Percentiles rank a stretch among this genome's conserved stretches.
phyloP scores from a whole-genome alignment of 768 basidiomycete species.

The Macrolepiota albuminosa region DNA sequence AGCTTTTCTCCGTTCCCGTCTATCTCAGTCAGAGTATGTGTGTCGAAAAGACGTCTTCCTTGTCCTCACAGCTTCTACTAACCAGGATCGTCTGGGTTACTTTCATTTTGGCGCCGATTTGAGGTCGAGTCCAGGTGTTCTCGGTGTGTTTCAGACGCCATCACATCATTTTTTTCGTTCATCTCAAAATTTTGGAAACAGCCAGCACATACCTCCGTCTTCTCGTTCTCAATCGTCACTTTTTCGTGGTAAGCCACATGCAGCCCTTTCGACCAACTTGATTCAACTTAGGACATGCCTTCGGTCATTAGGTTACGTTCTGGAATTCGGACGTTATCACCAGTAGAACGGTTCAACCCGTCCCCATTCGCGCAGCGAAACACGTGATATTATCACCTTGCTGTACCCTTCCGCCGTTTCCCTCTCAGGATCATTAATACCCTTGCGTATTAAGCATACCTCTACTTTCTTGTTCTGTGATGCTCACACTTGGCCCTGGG shows the following conservation, averaged over 20 bases:
- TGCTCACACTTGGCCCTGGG: slow-evolving; percentile 62
- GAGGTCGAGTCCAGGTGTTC: neutral
- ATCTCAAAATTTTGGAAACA: neutral
- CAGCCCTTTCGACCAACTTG: neutral
- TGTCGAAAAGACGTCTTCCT: neutral
- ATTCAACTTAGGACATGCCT: neutral
- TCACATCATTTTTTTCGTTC: neutral
- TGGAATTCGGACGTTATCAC: neutral
- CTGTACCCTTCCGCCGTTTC: neutral
- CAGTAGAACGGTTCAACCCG: too few species aligned
- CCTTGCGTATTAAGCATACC: slow-evolving; percentile 3
- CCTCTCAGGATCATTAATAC: slow-evolving; percentile 5
- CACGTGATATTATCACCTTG: neutral
- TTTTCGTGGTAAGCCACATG: neutral
- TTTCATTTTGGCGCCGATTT: neutral
- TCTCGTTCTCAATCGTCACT: neutral
- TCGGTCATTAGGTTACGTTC: too few species aligned
- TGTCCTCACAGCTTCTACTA: neutral
- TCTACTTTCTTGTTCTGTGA: slow-evolving; percentile 26
- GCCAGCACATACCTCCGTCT: neutral
- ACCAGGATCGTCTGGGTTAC: neutral
- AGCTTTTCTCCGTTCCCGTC: neutral
- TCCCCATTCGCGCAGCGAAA: too few species aligned
- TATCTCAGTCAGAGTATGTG: slow-evolving; percentile 7
- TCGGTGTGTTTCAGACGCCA: neutral